Conservation (phyloP, 352 stramenopile species). For the Peronospora destructor region DNA sequence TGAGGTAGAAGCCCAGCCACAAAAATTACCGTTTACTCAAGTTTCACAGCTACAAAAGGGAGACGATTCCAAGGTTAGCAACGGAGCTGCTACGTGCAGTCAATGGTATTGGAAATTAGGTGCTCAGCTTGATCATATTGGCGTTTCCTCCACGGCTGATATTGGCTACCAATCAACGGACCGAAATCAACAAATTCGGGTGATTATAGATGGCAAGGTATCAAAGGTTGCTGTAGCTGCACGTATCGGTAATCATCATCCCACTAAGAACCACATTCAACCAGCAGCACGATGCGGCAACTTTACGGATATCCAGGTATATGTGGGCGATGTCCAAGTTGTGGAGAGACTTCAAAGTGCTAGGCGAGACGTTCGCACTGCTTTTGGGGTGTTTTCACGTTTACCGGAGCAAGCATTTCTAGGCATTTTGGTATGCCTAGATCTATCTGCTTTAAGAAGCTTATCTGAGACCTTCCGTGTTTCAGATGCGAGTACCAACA, state of each 20-base stretch:
- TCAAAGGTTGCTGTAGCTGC: conserved; percentile 25
- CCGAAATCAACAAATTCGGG: conserved; percentile 6
- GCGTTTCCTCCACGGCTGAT: conserved; percentile 17
- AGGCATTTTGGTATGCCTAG: conserved; percentile 45
- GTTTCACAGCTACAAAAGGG: conserved; percentile 1
- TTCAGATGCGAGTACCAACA: neutral
- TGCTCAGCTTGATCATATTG: conserved; percentile 24
- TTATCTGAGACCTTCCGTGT: conserved; percentile 22
- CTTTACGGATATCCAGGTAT: conserved; percentile 42
- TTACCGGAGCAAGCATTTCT: conserved; percentile 39
- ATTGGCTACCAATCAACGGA: conserved; percentile 14
- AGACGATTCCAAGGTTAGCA: conserved; percentile 1
- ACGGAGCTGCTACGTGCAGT: neutral
- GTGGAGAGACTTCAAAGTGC: conserved; percentile 27
- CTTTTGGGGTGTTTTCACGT: conserved; percentile 36
- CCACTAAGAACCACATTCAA: conserved; percentile 14
- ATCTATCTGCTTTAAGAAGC: conserved; percentile 29
- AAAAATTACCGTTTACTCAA: neutral
- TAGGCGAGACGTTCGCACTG: conserved; percentile 3
- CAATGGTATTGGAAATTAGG: conserved; percentile 29
- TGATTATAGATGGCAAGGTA: conserved; percentile 10
- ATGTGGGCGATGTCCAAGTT: conserved; percentile 27
- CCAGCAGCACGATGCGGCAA: neutral
- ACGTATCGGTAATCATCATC: conserved; percentile 38
- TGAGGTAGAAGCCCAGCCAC: neutral